Evolutionary conservation across 1,284 basidiomycete genomes (phyloP).

Genomic region (Fomitopsis betulina): DNA sequence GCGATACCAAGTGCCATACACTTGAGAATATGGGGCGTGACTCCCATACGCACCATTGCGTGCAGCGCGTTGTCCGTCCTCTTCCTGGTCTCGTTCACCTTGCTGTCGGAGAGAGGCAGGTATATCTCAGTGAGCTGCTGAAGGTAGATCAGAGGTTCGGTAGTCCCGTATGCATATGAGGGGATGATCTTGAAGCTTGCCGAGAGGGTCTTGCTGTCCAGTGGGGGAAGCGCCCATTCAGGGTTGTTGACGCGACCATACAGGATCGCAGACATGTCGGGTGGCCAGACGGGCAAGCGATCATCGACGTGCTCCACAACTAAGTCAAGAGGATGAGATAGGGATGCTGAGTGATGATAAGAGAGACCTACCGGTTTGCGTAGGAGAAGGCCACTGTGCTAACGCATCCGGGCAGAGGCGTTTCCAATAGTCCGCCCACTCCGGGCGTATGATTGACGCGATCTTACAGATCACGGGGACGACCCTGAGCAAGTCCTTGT

Average conservation of each 20-base stretch:
- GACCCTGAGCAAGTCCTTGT: slow-evolving; percentile 53
- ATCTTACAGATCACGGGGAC: slow-evolving; percentile 64
- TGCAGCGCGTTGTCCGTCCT: slow-evolving; percentile 64
- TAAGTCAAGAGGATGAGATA: slow-evolving; percentile 15
- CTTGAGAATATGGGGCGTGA: slow-evolving; percentile 38
- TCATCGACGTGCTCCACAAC: slow-evolving; percentile 51
- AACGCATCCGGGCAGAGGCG: slow-evolving; percentile 62
- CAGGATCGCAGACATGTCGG: slow-evolving; percentile 58
- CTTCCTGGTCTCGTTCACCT: slow-evolving; percentile 44
- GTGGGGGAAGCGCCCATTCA: slow-evolving; percentile 57
- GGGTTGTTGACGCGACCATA: slow-evolving; percentile 62
- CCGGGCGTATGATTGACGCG: slow-evolving; percentile 61
- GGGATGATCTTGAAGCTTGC: slow-evolving; percentile 46
- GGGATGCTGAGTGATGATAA: background rate
- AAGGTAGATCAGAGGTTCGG: slow-evolving; percentile 49
- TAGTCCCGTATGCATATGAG: slow-evolving; percentile 55
- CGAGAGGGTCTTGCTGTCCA: slow-evolving; percentile 46
- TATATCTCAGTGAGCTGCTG: slow-evolving; percentile 51
- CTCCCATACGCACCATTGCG: slow-evolving; percentile 54
- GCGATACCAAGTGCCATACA: slow-evolving; percentile 70
- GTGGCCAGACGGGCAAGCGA: slow-evolving; percentile 65
- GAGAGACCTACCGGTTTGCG: slow-evolving; percentile 37
- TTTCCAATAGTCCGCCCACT: slow-evolving; percentile 90
- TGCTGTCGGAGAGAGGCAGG: slow-evolving; percentile 49
- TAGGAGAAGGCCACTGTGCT: slow-evolving; percentile 50